Evolutionary conservation across 2,329 filamentous ascomycete genomes (phyloP).

Genomic region (Lasiodiplodia sp.): DNA sequence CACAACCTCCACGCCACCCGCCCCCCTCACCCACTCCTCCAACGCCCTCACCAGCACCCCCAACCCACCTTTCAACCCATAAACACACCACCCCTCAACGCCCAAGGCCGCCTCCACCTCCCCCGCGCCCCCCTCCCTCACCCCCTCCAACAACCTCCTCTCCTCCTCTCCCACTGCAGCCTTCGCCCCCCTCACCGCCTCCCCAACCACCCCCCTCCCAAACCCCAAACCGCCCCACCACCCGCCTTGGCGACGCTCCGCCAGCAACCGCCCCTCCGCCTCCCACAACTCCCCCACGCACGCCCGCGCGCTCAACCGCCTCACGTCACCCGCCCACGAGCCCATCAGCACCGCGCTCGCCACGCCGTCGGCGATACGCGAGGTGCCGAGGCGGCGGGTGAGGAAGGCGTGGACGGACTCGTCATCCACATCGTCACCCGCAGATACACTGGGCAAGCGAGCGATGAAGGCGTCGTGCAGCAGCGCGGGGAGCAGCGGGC

Average conservation of each 20-base stretch:
- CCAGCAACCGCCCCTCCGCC: neutral
- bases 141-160: neutral
- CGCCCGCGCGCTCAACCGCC: conserved; percentile 3
- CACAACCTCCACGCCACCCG: neutral
- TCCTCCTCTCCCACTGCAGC: neutral
- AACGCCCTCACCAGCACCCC: neutral
- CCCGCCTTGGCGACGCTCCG: rapidly evolving
- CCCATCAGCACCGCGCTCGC: neutral
- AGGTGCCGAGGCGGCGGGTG: neutral
- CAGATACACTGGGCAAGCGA: no score
- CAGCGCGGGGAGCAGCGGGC: neutral
- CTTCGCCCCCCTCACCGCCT: neutral
- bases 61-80: neutral
- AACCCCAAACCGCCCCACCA: neutral
- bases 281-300: neutral
- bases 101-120: neutral
- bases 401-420: neutral
- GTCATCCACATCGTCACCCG: neutral
- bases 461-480: conserved; percentile 3
- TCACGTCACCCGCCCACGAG: neutral
- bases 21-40: neutral
- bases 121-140: neutral
- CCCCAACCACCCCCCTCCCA: neutral
- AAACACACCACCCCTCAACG: neutral
- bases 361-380: neutral